These are phyloP conservation scores for Tetrastigma voinierianum DNA, from an alignment of 164 flowering plant genomes.

Conservation along the genomic window DNA sequence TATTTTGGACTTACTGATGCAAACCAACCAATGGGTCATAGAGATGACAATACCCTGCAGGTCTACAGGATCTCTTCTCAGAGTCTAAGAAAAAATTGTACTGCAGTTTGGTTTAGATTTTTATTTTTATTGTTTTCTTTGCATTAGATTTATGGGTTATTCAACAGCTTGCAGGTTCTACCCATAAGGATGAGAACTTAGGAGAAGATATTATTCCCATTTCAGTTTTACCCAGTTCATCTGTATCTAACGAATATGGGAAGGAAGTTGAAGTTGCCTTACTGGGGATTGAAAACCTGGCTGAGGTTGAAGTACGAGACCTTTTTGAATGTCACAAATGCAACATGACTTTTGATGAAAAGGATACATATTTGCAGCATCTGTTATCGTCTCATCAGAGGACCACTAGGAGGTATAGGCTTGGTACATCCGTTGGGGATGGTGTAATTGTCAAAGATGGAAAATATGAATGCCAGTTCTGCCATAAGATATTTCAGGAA, in stretches of 20 bases:
- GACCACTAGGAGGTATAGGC: constrained; percentile 51
- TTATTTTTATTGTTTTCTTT: constrained; percentile 1
- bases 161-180: constrained; percentile 27
- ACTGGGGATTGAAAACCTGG: constrained; percentile 41
- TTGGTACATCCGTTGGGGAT: constrained; percentile 65
- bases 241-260: constrained; percentile 13
- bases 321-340: constrained; percentile 78
- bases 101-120: background rate
- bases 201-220: constrained; percentile 9
- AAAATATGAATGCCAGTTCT: constrained; percentile 77
- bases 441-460: constrained; percentile 74
- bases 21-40: constrained; percentile 12
- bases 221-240: constrained; percentile 6
- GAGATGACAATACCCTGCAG: constrained; percentile 18
- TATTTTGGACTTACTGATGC: constrained; percentile 23
- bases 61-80: constrained; percentile 12
- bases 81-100: constrained; percentile 26
- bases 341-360: constrained; percentile 58
- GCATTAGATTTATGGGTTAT: constrained; percentile 5
- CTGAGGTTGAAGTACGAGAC: constrained; percentile 57
- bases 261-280: constrained; percentile 24
- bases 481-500: constrained; percentile 71
- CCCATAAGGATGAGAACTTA: constrained; percentile 13
- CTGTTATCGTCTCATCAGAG: constrained; percentile 60
- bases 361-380: constrained; percentile 73